Percentiles rank a stretch among this genome's conserved stretches.
Evolutionary conservation across 106 monocot species (phyloP).

Genomic region (Iris macrosiphon): DNA sequence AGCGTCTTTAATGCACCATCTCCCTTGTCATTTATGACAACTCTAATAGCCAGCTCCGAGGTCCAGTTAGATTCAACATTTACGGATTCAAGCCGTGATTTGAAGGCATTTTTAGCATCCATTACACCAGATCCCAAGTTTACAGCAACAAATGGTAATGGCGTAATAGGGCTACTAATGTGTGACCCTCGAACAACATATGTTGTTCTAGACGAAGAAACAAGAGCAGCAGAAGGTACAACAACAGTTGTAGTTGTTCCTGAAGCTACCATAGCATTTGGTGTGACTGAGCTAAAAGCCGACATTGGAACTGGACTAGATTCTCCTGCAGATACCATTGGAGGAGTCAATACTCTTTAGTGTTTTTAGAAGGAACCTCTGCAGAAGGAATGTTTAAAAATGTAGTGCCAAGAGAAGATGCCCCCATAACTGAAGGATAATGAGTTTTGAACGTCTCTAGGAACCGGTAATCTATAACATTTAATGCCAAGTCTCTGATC

Average conservation of each 20-base stretch:
- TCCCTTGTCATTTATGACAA: slow-evolving; percentile 87
- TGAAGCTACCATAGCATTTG: slow-evolving; percentile 15
- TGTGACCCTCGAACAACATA: slow-evolving; percentile 16
- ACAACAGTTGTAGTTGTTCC: slow-evolving; percentile 19
- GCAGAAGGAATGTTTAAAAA: slow-evolving; percentile 10
- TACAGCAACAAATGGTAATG: slow-evolving; percentile 54
- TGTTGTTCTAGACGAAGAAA: slow-evolving; percentile 9
- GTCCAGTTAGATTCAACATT: slow-evolving; percentile 92
- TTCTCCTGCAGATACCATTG: slow-evolving; percentile 6
- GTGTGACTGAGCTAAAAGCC: slow-evolving; percentile 11
- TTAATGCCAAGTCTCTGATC: slow-evolving; percentile 86
- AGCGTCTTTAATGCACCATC: slow-evolving; percentile 77
- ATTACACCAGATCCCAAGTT: slow-evolving; percentile 34
- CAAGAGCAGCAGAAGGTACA: slow-evolving; percentile 15
- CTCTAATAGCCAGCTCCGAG: slow-evolving; percentile 93
- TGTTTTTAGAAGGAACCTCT: slow-evolving; percentile 12
- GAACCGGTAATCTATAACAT: too few species aligned
- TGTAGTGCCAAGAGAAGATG: slow-evolving; percentile 15
- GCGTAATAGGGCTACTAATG: not conserved
- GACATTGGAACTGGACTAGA: slow-evolving; percentile 25
- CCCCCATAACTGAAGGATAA: too few species aligned
- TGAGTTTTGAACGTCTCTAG: too few species aligned
- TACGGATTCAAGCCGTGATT: slow-evolving; percentile 60
- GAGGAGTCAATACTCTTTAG: slow-evolving; percentile 1
- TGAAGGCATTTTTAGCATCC: slow-evolving; percentile 94